phyloP scores from a whole-genome alignment of 306 rosid genomes.

The Astragalus membranaceus region DNA sequence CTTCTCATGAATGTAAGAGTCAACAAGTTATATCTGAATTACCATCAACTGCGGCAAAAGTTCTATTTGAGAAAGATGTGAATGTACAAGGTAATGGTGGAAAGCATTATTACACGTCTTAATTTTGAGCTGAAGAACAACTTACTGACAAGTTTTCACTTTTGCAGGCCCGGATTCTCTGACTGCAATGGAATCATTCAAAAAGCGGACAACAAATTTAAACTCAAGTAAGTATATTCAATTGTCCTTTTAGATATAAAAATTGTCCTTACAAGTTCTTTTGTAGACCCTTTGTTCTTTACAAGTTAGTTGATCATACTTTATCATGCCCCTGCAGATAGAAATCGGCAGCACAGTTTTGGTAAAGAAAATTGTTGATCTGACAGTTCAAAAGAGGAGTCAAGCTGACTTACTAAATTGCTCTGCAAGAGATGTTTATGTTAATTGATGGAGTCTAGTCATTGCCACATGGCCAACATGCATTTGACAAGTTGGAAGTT shows the following conservation, averaged over 20 bases:
- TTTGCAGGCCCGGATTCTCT: constrained; percentile 48
- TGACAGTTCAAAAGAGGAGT: neutral
- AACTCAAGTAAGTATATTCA: constrained; percentile 55
- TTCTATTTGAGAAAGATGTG: constrained; percentile 43
- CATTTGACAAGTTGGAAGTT: too few species aligned
- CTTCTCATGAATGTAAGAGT: constrained; percentile 32
- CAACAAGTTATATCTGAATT: constrained; percentile 49
- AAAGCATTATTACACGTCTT: neutral
- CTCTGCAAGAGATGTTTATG: neutral
- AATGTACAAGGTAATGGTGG: constrained; percentile 35
- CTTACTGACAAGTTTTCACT: neutral
- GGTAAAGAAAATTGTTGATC: constrained; percentile 29
- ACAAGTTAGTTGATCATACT: neutral
- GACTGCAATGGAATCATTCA: constrained; percentile 47
- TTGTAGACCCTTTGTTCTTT: too few species aligned
- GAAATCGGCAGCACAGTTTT: constrained; percentile 19
- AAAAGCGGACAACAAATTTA: constrained; percentile 48
- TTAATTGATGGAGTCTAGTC: too few species aligned
- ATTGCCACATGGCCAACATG: too few species aligned
- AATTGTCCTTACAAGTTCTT: too few species aligned
- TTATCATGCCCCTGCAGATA: constrained; percentile 32
- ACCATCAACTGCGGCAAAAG: constrained; percentile 50
- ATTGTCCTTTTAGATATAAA: neutral
- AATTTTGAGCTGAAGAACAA: neutral
- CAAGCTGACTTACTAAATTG: neutral